phyloP scores from a whole-genome alignment of 768 basidiomycete species.

The Atractiella rhizophila region DNA sequence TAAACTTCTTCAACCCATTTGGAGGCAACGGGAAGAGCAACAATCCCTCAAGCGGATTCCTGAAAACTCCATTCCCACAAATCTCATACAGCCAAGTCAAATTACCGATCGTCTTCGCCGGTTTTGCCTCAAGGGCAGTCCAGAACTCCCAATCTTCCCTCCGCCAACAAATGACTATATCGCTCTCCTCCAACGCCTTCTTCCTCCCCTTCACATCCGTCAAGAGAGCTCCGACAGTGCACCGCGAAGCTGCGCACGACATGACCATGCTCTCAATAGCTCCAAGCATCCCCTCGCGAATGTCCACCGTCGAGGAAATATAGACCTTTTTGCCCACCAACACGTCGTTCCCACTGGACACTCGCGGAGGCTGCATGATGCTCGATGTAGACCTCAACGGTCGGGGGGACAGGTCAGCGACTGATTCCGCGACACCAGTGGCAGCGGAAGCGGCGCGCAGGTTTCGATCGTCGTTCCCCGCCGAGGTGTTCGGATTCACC shows the following conservation, averaged over 20 bases:
- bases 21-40: conserved; percentile 62
- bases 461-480: too few species aligned
- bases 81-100: conserved; percentile 41
- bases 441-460: too few species aligned
- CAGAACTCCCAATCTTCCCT: conserved; percentile 45
- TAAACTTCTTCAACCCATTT: conserved; percentile 34
- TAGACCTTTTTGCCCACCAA: conserved; percentile 40
- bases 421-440: too few species aligned
- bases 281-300: conserved; percentile 28
- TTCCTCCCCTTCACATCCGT: conserved; percentile 4
- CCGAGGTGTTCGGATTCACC: too few species aligned
- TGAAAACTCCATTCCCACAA: conserved; percentile 28
- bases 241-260: not conserved
- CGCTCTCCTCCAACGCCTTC: conserved; percentile 28
- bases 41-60: conserved; percentile 44
- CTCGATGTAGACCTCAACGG: too few species aligned
- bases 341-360: conserved; percentile 23
- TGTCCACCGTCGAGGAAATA: conserved; percentile 34
- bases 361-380: too few species aligned
- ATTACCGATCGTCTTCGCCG: conserved; percentile 42
- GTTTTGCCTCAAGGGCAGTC: conserved; percentile 24
- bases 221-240: too few species aligned
- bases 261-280: conserved; percentile 23
- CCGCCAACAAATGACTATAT: conserved; percentile 47
- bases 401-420: too few species aligned